Evolutionary conservation across 345 rosid species (phyloP).

Genomic region (Boechera stricta): DNA sequence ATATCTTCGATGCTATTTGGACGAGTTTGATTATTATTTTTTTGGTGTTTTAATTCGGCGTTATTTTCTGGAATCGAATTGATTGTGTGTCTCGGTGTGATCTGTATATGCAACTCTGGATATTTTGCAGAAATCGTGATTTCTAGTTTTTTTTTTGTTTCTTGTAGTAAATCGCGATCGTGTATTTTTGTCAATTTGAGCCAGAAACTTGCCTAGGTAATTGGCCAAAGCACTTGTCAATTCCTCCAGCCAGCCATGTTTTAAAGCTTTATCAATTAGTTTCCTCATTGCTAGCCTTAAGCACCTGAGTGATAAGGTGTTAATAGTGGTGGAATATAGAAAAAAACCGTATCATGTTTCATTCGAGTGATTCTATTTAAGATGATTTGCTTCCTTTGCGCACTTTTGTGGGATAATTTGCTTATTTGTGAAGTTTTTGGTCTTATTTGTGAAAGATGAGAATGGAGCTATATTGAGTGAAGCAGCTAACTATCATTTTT

Average conservation of each 20-base stretch:
- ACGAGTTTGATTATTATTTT: no score
- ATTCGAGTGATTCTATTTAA: background rate
- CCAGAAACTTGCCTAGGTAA: background rate
- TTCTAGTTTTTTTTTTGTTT: conserved; percentile 14
- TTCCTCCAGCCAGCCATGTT: background rate
- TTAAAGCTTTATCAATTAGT: background rate
- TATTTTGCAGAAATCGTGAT: background rate
- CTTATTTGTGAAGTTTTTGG: background rate
- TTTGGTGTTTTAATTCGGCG: no score
- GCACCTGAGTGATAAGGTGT: background rate
- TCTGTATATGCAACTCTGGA: conserved; percentile 15
- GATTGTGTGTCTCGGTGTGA: conserved; percentile 23
- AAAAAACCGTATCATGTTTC: background rate
- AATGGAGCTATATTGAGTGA: background rate
- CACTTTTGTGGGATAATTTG: background rate
- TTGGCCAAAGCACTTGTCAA: background rate
- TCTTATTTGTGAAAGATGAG: background rate
- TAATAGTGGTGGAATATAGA: background rate
- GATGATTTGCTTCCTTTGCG: conserved; percentile 13
- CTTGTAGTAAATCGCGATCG: background rate
- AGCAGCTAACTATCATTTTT: no score
- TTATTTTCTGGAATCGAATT: conserved; percentile 4
- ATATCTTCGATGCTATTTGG: background rate
- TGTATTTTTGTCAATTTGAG: background rate
- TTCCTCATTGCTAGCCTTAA: background rate